A percentile compares a stretch with the other conserved stretches of the same genome.
Conservation (phyloP, 1,284 basidiomycete genomes). For the Trichosporon sp. region DNA sequence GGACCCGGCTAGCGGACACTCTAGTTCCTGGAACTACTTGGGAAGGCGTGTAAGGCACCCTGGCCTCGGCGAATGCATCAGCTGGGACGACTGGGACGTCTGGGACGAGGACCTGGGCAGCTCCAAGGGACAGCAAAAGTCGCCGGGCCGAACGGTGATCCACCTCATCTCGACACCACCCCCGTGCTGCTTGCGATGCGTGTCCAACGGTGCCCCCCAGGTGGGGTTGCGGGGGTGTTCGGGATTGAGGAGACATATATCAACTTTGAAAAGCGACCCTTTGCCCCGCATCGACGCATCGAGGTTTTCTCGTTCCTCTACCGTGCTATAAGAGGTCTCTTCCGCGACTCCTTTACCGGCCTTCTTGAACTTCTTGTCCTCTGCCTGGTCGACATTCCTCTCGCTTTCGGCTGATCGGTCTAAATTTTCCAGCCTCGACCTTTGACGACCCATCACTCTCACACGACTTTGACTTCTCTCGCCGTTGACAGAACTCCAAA, state of each 20-base stretch:
- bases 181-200: background rate
- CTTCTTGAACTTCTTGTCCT: background rate
- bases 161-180: background rate
- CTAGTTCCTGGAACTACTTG: no score
- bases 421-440: background rate
- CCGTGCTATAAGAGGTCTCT: background rate
- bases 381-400: background rate
- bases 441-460: background rate
- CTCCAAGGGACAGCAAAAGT: background rate
- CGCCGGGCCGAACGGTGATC: constrained; percentile 1
- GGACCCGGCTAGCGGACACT: no score
- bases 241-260: constrained; percentile 3
- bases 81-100: background rate
- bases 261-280: background rate
- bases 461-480: background rate
- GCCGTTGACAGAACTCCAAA: no score
- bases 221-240: constrained; percentile 2
- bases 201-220: constrained; percentile 1
- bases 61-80: background rate
- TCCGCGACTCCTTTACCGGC: background rate
- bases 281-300: background rate
- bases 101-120: background rate
- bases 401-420: background rate
- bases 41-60: no score
- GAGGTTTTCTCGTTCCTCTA: background rate